These are phyloP conservation scores for Knufia fluminis DNA, from an alignment of 2,329 filamentous ascomycete genomes.

Conservation along the genomic window DNA sequence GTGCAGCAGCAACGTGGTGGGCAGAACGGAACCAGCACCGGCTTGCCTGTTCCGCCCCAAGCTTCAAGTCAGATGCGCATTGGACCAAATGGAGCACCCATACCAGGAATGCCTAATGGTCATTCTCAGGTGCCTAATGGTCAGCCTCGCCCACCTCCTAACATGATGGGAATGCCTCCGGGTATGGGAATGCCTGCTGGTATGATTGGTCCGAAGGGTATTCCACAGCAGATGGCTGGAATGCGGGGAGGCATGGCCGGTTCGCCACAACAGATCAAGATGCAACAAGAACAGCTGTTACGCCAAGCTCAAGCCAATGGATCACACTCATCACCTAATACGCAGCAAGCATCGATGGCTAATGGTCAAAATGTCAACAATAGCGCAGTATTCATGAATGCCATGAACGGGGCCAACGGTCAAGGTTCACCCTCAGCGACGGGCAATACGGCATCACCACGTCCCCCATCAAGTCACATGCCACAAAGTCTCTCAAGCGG, in stretches of 20 bases:
- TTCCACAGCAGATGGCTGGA: constrained; percentile 52
- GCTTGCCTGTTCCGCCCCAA: constrained; percentile 37
- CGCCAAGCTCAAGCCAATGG: constrained; percentile 33
- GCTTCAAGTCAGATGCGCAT: constrained; percentile 21
- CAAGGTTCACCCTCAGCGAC: constrained; percentile 35
- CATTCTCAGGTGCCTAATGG: constrained; percentile 27
- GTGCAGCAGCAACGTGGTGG: constrained; percentile 36
- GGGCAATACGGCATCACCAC: constrained; percentile 38
- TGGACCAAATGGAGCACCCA: constrained; percentile 12
- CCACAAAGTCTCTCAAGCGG: constrained; percentile 44
- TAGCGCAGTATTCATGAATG: constrained; percentile 34
- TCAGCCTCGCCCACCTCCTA: constrained; percentile 31
- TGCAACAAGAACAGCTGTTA: constrained; percentile 28
- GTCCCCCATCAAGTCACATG: constrained; percentile 31
- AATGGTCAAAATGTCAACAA: constrained; percentile 35
- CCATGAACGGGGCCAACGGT: constrained; percentile 35
- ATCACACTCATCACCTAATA: constrained; percentile 37
- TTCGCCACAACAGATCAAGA: constrained; percentile 38
- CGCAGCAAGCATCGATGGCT: constrained; percentile 29
- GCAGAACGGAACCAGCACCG: constrained; percentile 34
- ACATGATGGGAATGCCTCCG: constrained; percentile 34
- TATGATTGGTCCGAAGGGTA: constrained; percentile 36
- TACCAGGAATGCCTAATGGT: constrained; percentile 29
- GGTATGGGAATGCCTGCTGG: constrained; percentile 46
- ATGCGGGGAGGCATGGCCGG: constrained; percentile 36